Evolutionary conservation across 139 green algal species (phyloP).

Genomic region (Volvox africanus): DNA sequence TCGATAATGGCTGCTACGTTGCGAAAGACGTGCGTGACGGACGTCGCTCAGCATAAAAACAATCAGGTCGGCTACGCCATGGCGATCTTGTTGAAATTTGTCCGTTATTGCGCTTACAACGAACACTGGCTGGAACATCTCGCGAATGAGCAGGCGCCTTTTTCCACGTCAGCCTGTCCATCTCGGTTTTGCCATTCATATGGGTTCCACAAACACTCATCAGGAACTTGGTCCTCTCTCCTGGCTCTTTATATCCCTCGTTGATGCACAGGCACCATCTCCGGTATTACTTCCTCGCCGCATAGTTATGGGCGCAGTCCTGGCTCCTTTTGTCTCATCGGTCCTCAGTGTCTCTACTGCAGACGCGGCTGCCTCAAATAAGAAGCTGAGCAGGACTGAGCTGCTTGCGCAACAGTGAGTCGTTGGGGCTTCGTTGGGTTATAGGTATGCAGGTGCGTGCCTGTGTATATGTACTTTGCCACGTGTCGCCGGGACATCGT

Average conservation of each 20-base stretch:
- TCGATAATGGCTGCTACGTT: background rate
- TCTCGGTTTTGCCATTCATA: no score
- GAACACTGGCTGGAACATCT: no score
- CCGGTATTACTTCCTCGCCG: background rate
- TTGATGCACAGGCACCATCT: background rate
- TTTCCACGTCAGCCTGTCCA: constrained; percentile 2
- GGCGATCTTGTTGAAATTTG: background rate
- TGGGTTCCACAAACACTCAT: no score
- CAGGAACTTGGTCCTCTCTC: no score
- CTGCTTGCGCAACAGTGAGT: constrained; percentile 38
- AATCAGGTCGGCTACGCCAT: background rate
- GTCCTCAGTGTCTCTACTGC: background rate
- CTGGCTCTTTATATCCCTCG: no score
- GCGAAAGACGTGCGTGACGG: background rate
- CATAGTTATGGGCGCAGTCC: background rate
- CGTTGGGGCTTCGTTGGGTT: background rate
- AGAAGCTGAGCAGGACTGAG: constrained; percentile 13
- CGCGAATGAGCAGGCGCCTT: background rate
- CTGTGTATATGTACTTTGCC: no score
- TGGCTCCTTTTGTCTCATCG: background rate
- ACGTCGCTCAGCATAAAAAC: background rate
- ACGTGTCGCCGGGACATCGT: background rate
- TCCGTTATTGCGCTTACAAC: no score
- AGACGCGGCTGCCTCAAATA: background rate
- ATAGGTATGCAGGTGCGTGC: no score